Conservation (phyloP, 371 early-diverging fungal species). For the Rhizopus delemar region DNA sequence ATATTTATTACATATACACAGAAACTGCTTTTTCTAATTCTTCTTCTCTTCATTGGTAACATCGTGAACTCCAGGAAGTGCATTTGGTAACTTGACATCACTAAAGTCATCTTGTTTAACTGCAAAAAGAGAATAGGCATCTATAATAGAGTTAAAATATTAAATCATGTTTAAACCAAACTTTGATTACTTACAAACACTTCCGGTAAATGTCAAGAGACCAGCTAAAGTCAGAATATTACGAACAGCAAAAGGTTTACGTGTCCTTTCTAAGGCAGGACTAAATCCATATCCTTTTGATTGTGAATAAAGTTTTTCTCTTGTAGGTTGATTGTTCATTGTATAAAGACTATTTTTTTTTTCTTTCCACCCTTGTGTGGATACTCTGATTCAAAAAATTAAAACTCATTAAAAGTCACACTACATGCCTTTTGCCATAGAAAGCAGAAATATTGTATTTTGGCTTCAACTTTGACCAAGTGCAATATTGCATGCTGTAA, state of each 20-base stretch:
- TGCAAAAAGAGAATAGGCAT: constrained; percentile 56
- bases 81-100: constrained; percentile 53
- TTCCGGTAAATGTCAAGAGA: constrained; percentile 51
- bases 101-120: constrained; percentile 65
- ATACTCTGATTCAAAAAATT: neutral
- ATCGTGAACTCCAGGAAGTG: constrained; percentile 39
- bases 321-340: constrained; percentile 31
- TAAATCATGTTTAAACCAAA: neutral
- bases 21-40: neutral
- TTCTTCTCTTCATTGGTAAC: constrained; percentile 29
- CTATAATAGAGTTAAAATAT: constrained; percentile 17
- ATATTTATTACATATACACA: constrained; percentile 1
- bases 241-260: constrained; percentile 49
- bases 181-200: constrained; percentile 50
- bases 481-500: too few species aligned
- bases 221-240: constrained; percentile 50
- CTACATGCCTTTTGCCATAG: too few species aligned
- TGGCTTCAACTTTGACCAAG: too few species aligned
- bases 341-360: neutral
- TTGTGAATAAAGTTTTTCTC: constrained; percentile 52
- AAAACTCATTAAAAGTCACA: neutral
- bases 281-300: constrained; percentile 53
- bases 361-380: neutral
- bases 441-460: too few species aligned
- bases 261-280: constrained; percentile 59